Base-by-base conservation (phyloP, 805 yeast genomes). In the Candida ponderosae region DNA sequence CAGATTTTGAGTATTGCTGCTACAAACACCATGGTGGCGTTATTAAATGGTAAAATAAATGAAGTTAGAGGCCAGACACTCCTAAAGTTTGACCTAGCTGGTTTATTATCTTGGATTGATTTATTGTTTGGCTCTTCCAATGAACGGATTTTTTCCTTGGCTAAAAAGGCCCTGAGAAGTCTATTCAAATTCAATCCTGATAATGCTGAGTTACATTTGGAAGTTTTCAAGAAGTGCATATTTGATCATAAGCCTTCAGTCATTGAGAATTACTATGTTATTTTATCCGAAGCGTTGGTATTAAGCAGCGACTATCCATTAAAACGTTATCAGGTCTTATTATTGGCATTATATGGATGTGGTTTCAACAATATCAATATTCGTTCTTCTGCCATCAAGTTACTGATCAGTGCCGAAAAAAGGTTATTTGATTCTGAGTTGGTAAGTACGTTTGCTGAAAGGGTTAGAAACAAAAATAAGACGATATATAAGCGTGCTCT, bases 401-500 rank as follows among this genome's bases (percentile, higher is more conserved):
- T 90, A n/a, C 57, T 90, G 38, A 74, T 72, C 31, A 70, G 68
- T 21, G 71, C 84, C 6, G 97, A 90, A 53, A 58, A 65, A 29
- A 68, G 72, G 28, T 57, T 74, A 20, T 80, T 71, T 45, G 72
- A 74, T 26, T 67, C 78, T 1, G 65, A 76, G 0, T 67, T 71
- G 14, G 62, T 80, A 2, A 70, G 70, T 7, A 71, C 71, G 18
- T 85, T 76, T 52, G 72, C 76, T 27, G 90, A 85, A 51, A 70
- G 85, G 28, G 73, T 87, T 13, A 74, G 81, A 35, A 83, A 87
- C 43, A 70, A 76, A 26, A 81, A 95, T 6, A 76, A 82, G 47
- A 84, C 87, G 6, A 87, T 93, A 5, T 89, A 82, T 63, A 88
- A 88, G 53, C 78, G 90, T 31, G 94, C 95, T 0, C 72, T 90